Conservation (phyloP, 2,329 filamentous ascomycete genomes). For the Dothideomycetidae sp. region DNA sequence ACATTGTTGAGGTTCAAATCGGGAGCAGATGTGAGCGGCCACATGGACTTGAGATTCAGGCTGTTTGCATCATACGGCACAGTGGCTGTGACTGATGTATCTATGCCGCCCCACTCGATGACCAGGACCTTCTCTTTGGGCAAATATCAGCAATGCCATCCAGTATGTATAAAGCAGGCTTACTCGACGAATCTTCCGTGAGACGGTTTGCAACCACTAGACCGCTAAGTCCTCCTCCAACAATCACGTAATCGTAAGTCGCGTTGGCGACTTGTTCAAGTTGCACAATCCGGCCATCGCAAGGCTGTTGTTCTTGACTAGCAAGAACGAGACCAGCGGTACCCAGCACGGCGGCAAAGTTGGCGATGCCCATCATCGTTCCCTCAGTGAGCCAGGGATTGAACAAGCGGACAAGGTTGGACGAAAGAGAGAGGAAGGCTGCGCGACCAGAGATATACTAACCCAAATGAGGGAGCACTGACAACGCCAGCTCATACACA, state of each 20-base stretch:
- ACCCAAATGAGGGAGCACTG: too few species aligned
- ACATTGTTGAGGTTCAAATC: conserved; percentile 9
- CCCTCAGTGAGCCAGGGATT: too few species aligned
- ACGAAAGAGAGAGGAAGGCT: too few species aligned
- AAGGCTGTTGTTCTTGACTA: background rate
- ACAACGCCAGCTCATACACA: too few species aligned
- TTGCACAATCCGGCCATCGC: conserved; percentile 3
- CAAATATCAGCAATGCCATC: conserved; percentile 5
- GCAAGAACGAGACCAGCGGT: background rate
- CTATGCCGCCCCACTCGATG: conserved; percentile 10
- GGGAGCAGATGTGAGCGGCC: conserved; percentile 4
- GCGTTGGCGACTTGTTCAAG: background rate
- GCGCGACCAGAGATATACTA: too few species aligned
- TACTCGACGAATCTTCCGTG: conserved; percentile 6
- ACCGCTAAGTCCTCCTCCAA: conserved; percentile 12
- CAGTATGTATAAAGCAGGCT: background rate
- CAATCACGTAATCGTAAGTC: conserved; percentile 11
- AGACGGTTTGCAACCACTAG: conserved; percentile 10
- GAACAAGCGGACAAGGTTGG: too few species aligned
- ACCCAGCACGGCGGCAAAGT: background rate
- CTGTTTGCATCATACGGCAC: conserved; percentile 8
- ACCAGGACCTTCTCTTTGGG: conserved; percentile 11
- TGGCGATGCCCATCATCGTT: too few species aligned
- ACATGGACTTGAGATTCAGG: conserved; percentile 7
- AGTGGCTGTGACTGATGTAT: conserved; percentile 3